phyloP scores from a whole-genome alignment of 1,139 yeast species.

The Scheffersomyces illinoinensis region DNA sequence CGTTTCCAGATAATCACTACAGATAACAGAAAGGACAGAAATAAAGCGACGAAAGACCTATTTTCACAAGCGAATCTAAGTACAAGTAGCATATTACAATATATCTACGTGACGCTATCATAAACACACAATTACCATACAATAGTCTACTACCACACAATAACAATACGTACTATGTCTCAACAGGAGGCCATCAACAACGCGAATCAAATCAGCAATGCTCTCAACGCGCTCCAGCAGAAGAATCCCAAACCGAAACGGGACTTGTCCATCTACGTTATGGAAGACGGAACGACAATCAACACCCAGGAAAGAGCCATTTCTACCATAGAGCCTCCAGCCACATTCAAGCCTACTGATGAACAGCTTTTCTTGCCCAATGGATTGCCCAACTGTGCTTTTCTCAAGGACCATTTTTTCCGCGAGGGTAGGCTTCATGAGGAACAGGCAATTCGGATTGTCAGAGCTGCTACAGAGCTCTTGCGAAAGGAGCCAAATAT shows the following conservation, averaged over 20 bases:
- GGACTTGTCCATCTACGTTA: slow-evolving; percentile 57
- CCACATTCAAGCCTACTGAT: slow-evolving; percentile 63
- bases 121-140: not conserved
- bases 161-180: slow-evolving; percentile 7
- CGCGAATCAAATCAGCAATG: slow-evolving; percentile 68
- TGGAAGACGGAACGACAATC: slow-evolving; percentile 68
- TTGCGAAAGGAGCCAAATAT: slow-evolving; percentile 76
- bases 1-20: not conserved
- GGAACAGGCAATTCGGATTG: slow-evolving; percentile 69
- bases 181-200: slow-evolving; percentile 27
- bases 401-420: slow-evolving; percentile 71
- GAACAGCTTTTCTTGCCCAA: slow-evolving; percentile 60
- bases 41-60: not conserved
- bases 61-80: not conserved
- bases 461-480: slow-evolving; percentile 67
- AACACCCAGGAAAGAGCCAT: slow-evolving; percentile 74
- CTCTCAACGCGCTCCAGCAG: slow-evolving; percentile 68
- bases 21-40: not conserved
- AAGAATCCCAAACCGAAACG: slow-evolving; percentile 27
- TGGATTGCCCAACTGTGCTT: slow-evolving; percentile 73
- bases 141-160: not conserved
- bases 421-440: slow-evolving; percentile 80
- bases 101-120: not conserved
- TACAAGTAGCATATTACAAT: not conserved
- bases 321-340: slow-evolving; percentile 67